phyloP scores from a whole-genome alignment of 495 filamentous ascomycete genomes.

The Friedmanniomyces endolithicus region DNA sequence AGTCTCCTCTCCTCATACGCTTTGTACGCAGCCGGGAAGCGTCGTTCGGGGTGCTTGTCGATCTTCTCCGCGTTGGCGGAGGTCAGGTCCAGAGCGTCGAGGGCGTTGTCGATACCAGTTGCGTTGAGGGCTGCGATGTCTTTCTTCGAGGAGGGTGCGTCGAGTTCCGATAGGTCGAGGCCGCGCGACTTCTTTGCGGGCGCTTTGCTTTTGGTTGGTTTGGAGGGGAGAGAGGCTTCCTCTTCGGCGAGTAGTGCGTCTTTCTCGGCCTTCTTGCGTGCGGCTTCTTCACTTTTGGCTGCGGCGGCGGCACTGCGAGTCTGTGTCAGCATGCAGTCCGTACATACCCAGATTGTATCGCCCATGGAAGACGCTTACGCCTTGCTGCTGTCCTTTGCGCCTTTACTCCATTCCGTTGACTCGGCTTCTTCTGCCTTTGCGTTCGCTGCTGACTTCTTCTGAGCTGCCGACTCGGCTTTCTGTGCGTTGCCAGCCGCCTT shows the following conservation, averaged over 20 bases:
- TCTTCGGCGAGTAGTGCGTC: conserved; percentile 76
- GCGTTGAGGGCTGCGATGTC: conserved; percentile 54
- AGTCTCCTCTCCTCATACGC: conserved; percentile 73
- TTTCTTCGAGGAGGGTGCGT: conserved; percentile 28
- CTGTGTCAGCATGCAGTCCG: conserved; percentile 1
- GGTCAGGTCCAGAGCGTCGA: conserved; percentile 68
- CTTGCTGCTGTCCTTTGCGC: conserved; percentile 69
- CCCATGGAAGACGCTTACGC: conserved; percentile 45
- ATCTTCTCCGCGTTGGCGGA: conserved; percentile 46
- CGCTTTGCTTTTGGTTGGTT: conserved; percentile 43
- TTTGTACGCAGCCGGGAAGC: conserved; percentile 81
- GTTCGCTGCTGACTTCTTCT: conserved; percentile 60
- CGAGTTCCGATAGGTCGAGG: conserved; percentile 51
- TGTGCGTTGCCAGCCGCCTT: conserved; percentile 82
- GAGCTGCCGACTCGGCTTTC: conserved; percentile 77
- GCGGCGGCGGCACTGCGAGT: conserved; percentile 62
- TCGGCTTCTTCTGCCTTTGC: conserved; percentile 57
- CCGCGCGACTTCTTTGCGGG: conserved; percentile 55
- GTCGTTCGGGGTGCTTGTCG: conserved; percentile 72
- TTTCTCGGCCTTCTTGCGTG: conserved; percentile 77
- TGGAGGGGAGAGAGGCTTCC: conserved; percentile 50
- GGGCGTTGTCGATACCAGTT: conserved; percentile 77
- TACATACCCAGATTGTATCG: too few relatives aligned
- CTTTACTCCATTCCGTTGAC: conserved; percentile 70
- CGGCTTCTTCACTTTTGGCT: conserved; percentile 72